Conservation (phyloP, 306 rosid genomes). For the Canavalia ensiformis region DNA sequence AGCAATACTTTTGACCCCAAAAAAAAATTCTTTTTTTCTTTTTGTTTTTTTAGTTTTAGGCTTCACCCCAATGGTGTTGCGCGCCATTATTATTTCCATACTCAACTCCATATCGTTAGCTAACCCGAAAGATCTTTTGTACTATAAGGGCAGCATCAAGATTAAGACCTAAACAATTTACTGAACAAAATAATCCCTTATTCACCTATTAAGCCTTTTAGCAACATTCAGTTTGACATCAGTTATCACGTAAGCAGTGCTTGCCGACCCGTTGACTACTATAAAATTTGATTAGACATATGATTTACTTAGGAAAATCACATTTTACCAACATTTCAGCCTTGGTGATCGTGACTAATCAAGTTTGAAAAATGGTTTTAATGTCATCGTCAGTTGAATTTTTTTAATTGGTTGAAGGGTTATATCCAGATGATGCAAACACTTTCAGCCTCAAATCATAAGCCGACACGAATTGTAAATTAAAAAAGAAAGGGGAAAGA, state of each 20-base stretch:
- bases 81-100: background rate
- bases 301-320: constrained; percentile 47
- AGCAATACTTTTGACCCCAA: background rate
- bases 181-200: background rate
- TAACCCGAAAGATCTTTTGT: background rate
- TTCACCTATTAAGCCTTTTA: background rate
- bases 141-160: background rate
- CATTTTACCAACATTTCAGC: constrained; percentile 49
- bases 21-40: too few species aligned
- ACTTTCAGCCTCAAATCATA: constrained; percentile 30
- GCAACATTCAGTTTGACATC: background rate
- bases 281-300: constrained; percentile 30
- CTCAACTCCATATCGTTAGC: background rate
- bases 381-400: constrained; percentile 47
- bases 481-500: background rate
- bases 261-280: constrained; percentile 25
- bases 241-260: constrained; percentile 21
- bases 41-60: background rate
- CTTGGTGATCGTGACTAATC: background rate
- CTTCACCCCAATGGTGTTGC: background rate
- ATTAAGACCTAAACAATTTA: background rate
- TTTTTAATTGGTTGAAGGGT: constrained; percentile 34
- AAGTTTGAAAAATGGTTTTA: constrained; percentile 37
- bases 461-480: background rate
- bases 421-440: constrained; percentile 43